Evolutionary conservation across 352 stramenopile species (phyloP), one percentile per base, ranked within the genome.

Genomic region (Lagenidium giganteum): DNA sequence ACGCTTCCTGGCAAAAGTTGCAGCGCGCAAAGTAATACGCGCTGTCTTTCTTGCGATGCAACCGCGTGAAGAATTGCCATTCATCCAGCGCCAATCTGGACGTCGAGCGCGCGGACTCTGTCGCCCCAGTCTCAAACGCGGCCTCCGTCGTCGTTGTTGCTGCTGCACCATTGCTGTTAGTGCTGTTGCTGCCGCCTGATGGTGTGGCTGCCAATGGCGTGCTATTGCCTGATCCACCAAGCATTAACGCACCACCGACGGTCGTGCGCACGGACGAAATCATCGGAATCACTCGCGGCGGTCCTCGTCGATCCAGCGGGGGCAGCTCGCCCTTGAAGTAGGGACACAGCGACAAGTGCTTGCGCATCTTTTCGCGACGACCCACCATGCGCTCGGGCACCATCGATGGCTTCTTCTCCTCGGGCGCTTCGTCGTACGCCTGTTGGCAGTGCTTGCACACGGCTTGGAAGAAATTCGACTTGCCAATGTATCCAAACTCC

Each of bases 401-500:
- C 20, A 83, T 38, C 42, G 69, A 26, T 22, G 67, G 35, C 53
- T 83, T 73, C 47, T 79, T 79, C 21, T 85, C 70, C 8, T 68
- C 68, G 0, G 51, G 25, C 4, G 69, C 74, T 16, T 76, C 58
- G 47, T 86, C 69, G 40, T 83, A 59, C 16, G 70, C 79, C n/a
- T 48, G 23, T 41, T 87, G 60, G 59, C 79, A 88, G 68, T 87
- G 51, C 34, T 72, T 76, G 54, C 79, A 91, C 22, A 85, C 30
- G 20, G 72, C 75, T 34, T 71, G 68, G 54, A 87, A 88, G 57
- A 88, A 88, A 46, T 91, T 91, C 14, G 74, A 87, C 21, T 87
- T 88, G 57, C 70, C 75, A 53, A 91, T 87, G 62, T 85, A 91
- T 16, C 75, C 79, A 45, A 87, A 70, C 24, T 87, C 67, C 46